Conservation (phyloP, 1,284 basidiomycete genomes). For the Papiliotrema nemorosa region DNA sequence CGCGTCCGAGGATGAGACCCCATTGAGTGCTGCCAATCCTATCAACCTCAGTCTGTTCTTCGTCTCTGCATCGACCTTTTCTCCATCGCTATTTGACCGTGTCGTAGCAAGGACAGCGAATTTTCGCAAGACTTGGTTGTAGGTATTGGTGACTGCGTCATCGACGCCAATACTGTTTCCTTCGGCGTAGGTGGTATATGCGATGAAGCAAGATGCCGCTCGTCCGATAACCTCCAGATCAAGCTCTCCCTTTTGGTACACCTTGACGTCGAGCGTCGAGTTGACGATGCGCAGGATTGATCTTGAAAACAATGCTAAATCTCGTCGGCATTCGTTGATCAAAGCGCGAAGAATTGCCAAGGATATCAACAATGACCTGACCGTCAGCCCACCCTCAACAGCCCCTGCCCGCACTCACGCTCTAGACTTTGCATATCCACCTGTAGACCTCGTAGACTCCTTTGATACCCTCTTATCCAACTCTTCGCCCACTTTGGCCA, state of each 20-base stretch:
- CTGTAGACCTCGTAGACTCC: slow-evolving; percentile 66
- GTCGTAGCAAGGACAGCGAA: slow-evolving; percentile 60
- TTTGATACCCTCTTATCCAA: slow-evolving; percentile 70
- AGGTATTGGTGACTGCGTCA: slow-evolving; percentile 64
- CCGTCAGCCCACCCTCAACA: neutral
- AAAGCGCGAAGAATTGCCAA: slow-evolving; percentile 79
- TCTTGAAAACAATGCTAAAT: slow-evolving; percentile 76
- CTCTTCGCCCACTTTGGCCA: slow-evolving; percentile 78
- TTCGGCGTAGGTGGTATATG: slow-evolving; percentile 89
- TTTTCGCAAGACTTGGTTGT: slow-evolving; percentile 64
- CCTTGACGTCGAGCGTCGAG: slow-evolving; percentile 56
- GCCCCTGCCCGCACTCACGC: slow-evolving; percentile 59
- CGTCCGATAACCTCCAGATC: slow-evolving; percentile 84
- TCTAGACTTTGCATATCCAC: slow-evolving; percentile 70
- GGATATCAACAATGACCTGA: slow-evolving; percentile 78
- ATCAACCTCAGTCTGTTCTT: slow-evolving; percentile 70
- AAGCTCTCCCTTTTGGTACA: slow-evolving; percentile 52
- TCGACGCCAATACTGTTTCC: slow-evolving; percentile 77
- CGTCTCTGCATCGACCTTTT: slow-evolving; percentile 32
- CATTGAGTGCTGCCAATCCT: slow-evolving; percentile 77
- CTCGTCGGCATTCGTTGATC: slow-evolving; percentile 82
- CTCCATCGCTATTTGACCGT: slow-evolving; percentile 13
- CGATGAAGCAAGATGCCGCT: slow-evolving; percentile 78
- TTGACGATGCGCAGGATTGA: slow-evolving; percentile 73
- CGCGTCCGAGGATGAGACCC: slow-evolving; percentile 78